Evolutionary conservation across 371 early-diverging fungal genomes (phyloP), one percentile per base, ranked within the genome.

Genomic region (Smittium mucronatum): DNA sequence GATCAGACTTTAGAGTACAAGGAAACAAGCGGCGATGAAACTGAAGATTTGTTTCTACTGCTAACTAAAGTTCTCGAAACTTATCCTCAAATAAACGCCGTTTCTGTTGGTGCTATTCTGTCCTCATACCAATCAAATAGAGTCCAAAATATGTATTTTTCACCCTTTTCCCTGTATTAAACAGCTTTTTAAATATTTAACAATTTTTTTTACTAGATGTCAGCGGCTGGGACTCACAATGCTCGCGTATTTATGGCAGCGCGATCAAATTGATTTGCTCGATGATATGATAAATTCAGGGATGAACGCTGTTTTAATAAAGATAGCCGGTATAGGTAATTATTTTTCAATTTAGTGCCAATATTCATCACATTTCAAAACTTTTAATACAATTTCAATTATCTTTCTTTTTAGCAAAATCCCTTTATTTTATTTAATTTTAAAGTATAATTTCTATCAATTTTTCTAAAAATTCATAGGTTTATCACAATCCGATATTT

Each of bases 31-130:
- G 76, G 78, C 15, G 97, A 99, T 78, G 99, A 99, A 78, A 97
- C 99, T 1, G 99, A 99, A 77, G 99, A 98, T 79, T 83, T 99
- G 57, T 93, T 83, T 75, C 69, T 71, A 21, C 81, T 98, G 30
- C 76, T 99, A 1, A 63, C 74, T 33, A 79, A 85, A 26, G 87
- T 92, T 30, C 81, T 87, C 83, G 74, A 75, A 57, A 68, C 81
- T 2, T 85, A 92, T 74, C 92, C 95, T 0, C 88, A 91, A 34
- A 84, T 96, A 35, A 77, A 93, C 70, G 99, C 86, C 2, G 95
- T 99, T 0, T 92, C 93, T 17, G 92, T 93, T 11, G 99, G 99
- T 25, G 99, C 99, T 0, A 99, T 99, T 71, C 81, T 97, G 57
- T 97, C 97, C 2, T 91, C 86, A 73, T 99, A 99, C 78, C 99